Evolutionary conservation across 768 basidiomycete species (phyloP).

Genomic region (Russula sp.): DNA sequence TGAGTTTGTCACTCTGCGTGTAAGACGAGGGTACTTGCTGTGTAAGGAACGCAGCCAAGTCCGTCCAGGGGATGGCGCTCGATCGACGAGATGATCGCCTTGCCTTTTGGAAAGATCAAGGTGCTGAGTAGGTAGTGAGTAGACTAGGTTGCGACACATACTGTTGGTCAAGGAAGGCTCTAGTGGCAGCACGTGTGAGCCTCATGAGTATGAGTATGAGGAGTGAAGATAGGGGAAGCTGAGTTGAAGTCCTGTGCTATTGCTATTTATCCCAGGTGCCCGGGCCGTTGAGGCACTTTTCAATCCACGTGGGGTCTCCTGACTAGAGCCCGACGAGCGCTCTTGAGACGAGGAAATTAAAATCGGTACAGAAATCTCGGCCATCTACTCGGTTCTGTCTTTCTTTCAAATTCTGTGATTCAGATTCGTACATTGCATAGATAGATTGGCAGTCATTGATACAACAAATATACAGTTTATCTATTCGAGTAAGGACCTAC

Average conservation of each 20-base stretch:
- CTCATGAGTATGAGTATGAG: background rate
- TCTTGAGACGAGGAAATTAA: too few species aligned
- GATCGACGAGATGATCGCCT: background rate
- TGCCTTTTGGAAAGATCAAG: background rate
- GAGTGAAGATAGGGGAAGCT: background rate
- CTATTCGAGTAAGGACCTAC: too few species aligned
- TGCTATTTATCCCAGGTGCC: too few species aligned
- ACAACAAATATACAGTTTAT: too few species aligned
- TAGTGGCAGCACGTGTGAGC: background rate
- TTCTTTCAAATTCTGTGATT: too few species aligned
- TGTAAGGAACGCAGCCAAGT: slow-evolving; percentile 60
- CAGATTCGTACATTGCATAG: too few species aligned
- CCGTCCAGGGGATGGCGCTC: slow-evolving; percentile 75
- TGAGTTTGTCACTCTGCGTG: slow-evolving; percentile 11
- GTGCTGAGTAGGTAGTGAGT: background rate
- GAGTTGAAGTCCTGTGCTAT: too few species aligned
- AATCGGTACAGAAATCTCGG: background rate
- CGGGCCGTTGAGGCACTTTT: too few species aligned
- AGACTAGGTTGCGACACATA: background rate
- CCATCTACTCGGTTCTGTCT: background rate
- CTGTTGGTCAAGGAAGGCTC: background rate
- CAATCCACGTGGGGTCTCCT: too few species aligned
- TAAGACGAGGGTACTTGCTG: slow-evolving; percentile 46
- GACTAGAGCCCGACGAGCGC: background rate
- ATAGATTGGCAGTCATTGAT: too few species aligned